Base-by-base conservation (phyloP, 768 basidiomycete genomes). In the Gyrodon lividus region DNA sequence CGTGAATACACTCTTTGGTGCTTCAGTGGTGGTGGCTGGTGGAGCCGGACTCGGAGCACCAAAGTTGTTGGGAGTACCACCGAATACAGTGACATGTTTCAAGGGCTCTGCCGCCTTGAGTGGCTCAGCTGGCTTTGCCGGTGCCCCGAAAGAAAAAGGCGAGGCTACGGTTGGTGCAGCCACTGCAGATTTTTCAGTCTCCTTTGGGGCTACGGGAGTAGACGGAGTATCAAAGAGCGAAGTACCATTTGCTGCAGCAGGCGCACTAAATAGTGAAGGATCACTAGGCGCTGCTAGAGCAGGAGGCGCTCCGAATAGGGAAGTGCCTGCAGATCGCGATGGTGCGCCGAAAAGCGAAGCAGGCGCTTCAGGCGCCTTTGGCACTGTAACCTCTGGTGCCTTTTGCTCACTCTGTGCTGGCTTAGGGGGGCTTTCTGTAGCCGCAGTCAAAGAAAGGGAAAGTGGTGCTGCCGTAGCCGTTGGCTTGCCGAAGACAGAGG, bases 401-500 rank as follows among this genome's bases (percentile, higher is more conserved):
- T 39, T 50, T 23, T 43, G 14, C 33, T 41, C 40, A 13, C 4
- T 31, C 34, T 26, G 19, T 46, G 28, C 17, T 9, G 52, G 47
- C 13, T 46, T 62, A n/a, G 42, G 14, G 16, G 41, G 56, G 37
- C 52, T 59, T 33, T 24, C 41, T 33, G 58, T 63, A 45, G 58
- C 20, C 5, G 22, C 34, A 38, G 47, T 20, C 17, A 72, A 60
- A 19, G 75, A 54, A 48, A 63, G 43, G 10, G 64, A 46, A 19
- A 63, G 48, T 10, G 48, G 52, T 1, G 57, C 34, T 23, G 53
- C 46, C 30, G 42, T 49, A 16, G 50, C 38, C 6, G 66, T 55
- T 43, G 74, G 67, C 55, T 77, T 79, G 14, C 74, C 62, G 50
- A 81, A 67, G 19, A 73, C 54, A 19, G 78, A 69, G 0, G 84